These are phyloP conservation scores for Tylopilus cervinicoccineus DNA, from an alignment of 768 basidiomycete species.

Conservation along the genomic window DNA sequence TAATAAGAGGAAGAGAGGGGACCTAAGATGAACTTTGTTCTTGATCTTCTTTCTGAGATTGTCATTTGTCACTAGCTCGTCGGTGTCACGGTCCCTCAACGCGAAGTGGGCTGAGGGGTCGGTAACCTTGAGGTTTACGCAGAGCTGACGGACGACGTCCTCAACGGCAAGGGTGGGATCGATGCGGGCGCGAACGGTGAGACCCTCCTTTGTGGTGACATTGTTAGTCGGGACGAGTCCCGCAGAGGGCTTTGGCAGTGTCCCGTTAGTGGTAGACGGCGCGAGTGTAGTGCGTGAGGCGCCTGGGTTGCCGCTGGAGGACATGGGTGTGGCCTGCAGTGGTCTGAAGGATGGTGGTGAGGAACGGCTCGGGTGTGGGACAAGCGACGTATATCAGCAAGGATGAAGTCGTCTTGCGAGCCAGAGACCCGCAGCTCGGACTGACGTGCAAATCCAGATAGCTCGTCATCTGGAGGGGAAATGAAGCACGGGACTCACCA, in stretches of 20 bases:
- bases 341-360: slow-evolving; percentile 7
- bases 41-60: slow-evolving; percentile 81
- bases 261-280: slow-evolving; percentile 31
- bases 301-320: slow-evolving; percentile 28
- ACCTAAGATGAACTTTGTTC: slow-evolving; percentile 77
- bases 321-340: slow-evolving; percentile 13
- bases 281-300: slow-evolving; percentile 25
- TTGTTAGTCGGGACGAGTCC: slow-evolving; percentile 77
- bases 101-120: slow-evolving; percentile 72
- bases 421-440: slow-evolving; percentile 39
- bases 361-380: neutral
- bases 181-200: slow-evolving; percentile 77
- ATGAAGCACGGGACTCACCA: slow-evolving; percentile 16
- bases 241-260: slow-evolving; percentile 38
- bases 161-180: slow-evolving; percentile 80
- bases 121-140: slow-evolving; percentile 73
- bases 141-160: slow-evolving; percentile 81
- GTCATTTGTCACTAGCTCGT: slow-evolving; percentile 83
- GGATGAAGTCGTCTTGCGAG: slow-evolving; percentile 39
- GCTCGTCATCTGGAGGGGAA: slow-evolving; percentile 36
- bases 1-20: slow-evolving; percentile 21
- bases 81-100: slow-evolving; percentile 70
- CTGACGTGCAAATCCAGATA: slow-evolving; percentile 62
- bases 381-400: slow-evolving; percentile 34
- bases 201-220: slow-evolving; percentile 71